Conservation (phyloP, 2,329 filamentous ascomycete species). For the Ophiostoma tasmaniense region DNA sequence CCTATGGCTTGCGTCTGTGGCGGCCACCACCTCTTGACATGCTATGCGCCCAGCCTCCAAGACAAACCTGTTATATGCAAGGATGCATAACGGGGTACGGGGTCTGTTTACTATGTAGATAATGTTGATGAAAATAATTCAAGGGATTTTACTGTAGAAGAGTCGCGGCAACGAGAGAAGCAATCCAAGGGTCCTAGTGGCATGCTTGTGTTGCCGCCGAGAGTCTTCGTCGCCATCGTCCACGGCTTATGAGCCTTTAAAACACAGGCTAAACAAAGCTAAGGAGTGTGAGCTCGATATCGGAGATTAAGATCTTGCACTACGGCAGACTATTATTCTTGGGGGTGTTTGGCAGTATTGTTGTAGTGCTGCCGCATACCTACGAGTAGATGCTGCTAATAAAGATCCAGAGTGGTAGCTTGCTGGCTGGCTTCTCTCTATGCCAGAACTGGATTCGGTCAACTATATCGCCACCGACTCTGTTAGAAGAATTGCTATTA, state of each 20-base stretch:
- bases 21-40: neutral
- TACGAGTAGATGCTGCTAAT: neutral
- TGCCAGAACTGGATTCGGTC: neutral
- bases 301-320: neutral
- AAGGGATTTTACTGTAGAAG: no score
- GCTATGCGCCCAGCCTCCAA: neutral
- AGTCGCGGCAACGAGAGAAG: neutral
- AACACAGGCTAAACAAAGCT: neutral
- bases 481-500: neutral
- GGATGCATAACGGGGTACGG: neutral
- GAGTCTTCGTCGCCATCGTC: neutral
- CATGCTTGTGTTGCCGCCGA: neutral
- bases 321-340: neutral
- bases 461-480: neutral
- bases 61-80: neutral
- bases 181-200: neutral
- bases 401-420: neutral
- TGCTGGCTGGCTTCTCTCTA: neutral
- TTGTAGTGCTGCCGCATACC: neutral
- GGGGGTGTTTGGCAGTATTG: neutral
- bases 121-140: no score
- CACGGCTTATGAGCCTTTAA: neutral
- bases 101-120: neutral
- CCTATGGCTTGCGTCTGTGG: neutral
- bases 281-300: neutral